A percentile compares a stretch with the other conserved stretches of the same genome.
phyloP scores from a whole-genome alignment of 2,329 filamentous ascomycete genomes.

The Hymenoscyphus fraxineus region DNA sequence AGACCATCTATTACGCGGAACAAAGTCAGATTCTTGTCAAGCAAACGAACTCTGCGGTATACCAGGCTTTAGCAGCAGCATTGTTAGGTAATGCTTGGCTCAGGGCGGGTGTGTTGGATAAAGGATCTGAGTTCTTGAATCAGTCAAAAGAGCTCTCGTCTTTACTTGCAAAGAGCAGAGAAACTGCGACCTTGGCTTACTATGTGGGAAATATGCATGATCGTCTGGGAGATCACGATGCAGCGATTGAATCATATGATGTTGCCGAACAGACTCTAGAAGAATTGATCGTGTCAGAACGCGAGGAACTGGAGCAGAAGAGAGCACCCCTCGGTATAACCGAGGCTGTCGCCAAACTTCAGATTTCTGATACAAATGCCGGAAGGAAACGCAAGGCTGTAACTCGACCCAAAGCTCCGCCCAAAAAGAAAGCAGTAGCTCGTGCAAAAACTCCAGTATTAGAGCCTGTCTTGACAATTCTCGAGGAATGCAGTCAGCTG shows the following conservation, averaged over 20 bases:
- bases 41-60: slow-evolving; percentile 32
- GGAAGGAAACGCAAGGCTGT: slow-evolving; percentile 35
- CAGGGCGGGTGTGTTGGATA: slow-evolving; percentile 55
- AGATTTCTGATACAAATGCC: slow-evolving; percentile 35
- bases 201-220: slow-evolving; percentile 53
- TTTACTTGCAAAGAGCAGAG: slow-evolving; percentile 42
- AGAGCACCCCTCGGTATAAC: slow-evolving; percentile 22
- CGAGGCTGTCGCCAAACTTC: slow-evolving; percentile 25
- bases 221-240: slow-evolving; percentile 43
- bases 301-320: slow-evolving; percentile 25
- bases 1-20: slow-evolving; percentile 84
- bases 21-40: slow-evolving; percentile 73
- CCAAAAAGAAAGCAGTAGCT: slow-evolving; percentile 30
- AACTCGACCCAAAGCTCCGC: slow-evolving; percentile 28
- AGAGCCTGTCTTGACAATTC: slow-evolving; percentile 21
- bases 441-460: slow-evolving; percentile 24
- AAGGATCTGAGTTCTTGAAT: slow-evolving; percentile 53
- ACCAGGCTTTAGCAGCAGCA: slow-evolving; percentile 50
- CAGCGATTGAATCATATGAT: slow-evolving; percentile 47
- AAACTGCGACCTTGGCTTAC: slow-evolving; percentile 48
- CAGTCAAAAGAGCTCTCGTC: slow-evolving; percentile 52
- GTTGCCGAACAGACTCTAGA: slow-evolving; percentile 44
- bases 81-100: slow-evolving; percentile 54
- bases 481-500: slow-evolving; percentile 35
- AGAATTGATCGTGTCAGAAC: slow-evolving; percentile 40